phyloP scores from a whole-genome alignment of 2,329 filamentous ascomycete species.

The Dendrostoma leiphaemia region DNA sequence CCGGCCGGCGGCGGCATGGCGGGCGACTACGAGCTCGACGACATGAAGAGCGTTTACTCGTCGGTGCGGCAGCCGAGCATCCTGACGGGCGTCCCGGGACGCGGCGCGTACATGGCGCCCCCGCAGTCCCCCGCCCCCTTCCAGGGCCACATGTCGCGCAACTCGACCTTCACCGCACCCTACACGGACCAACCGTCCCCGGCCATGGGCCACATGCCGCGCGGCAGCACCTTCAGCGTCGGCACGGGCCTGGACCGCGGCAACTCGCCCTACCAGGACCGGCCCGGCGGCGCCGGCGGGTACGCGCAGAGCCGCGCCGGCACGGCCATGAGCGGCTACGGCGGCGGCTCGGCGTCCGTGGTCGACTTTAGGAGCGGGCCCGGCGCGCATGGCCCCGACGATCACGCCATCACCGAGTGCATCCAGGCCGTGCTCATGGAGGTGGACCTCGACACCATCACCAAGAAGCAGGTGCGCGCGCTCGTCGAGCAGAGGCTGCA shows the following conservation, averaged over 20 bases:
- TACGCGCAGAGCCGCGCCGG: conserved; percentile 32
- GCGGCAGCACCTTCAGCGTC: conserved; percentile 72
- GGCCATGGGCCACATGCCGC: conserved; percentile 45
- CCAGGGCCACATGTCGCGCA: conserved; percentile 41
- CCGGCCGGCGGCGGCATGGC: conserved; percentile 60
- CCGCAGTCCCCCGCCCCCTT: conserved; percentile 78
- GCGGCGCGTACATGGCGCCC: conserved; percentile 69
- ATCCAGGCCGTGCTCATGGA: conserved; percentile 81
- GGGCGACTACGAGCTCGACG: conserved; percentile 83
- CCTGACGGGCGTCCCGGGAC: conserved; percentile 75
- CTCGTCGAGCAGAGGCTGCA: conserved; percentile 92
- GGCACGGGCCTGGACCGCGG: conserved; percentile 47
- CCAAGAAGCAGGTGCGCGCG: conserved; percentile 93
- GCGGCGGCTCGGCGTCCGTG: conserved; percentile 40
- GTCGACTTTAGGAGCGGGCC: conserved; percentile 61
- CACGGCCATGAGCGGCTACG: conserved; percentile 44
- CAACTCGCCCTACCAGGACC: conserved; percentile 59
- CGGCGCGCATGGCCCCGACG: conserved; percentile 63
- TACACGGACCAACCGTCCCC: conserved; percentile 44
- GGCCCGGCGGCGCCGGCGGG: conserved; percentile 31
- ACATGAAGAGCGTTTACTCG: conserved; percentile 95
- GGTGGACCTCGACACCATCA: conserved; percentile 93
- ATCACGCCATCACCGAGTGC: conserved; percentile 76
- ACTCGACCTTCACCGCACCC: conserved; percentile 42
- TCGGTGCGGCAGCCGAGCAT: conserved; percentile 87